Evolutionary conservation across 768 basidiomycete genomes (phyloP).

Genomic region (Lentinus tigrinus): DNA sequence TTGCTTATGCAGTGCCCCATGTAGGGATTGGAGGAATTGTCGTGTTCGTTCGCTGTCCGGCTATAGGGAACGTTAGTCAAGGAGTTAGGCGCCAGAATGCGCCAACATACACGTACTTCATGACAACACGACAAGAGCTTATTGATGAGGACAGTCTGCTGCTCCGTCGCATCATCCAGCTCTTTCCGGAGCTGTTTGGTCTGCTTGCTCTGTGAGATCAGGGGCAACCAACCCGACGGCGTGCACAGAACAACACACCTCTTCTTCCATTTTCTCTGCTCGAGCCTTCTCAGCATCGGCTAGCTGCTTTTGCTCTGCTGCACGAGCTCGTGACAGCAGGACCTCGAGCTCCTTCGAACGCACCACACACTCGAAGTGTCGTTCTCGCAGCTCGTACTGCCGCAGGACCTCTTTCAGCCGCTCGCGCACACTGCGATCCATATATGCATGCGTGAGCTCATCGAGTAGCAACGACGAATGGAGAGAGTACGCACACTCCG

Average conservation of each 20-base stretch:
- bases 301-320: slow-evolving; percentile 83
- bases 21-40: slow-evolving; percentile 35
- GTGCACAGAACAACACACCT: slow-evolving; percentile 50
- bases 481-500: slow-evolving; percentile 58
- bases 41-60: slow-evolving; percentile 84
- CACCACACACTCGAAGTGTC: slow-evolving; percentile 89
- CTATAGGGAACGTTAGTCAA: slow-evolving; percentile 34
- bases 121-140: slow-evolving; percentile 84
- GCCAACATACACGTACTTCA: slow-evolving; percentile 55
- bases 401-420: slow-evolving; percentile 84
- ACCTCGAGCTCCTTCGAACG: slow-evolving; percentile 92
- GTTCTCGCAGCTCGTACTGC: slow-evolving; percentile 87
- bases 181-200: slow-evolving; percentile 70
- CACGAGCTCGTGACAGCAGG: slow-evolving; percentile 79
- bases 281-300: slow-evolving; percentile 72
- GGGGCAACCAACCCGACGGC: background rate
- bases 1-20: slow-evolving; percentile 12
- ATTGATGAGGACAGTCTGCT: slow-evolving; percentile 78
- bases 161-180: slow-evolving; percentile 75
- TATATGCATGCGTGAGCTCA: background rate
- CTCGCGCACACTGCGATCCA: slow-evolving; percentile 64
- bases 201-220: slow-evolving; percentile 34
- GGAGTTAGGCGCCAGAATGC: background rate
- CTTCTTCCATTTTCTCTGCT: slow-evolving; percentile 69
- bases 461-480: background rate